Evolutionary conservation across 768 basidiomycete species (phyloP), one percentile per base, ranked within the genome.

Genomic region (Suillus plorans): DNA sequence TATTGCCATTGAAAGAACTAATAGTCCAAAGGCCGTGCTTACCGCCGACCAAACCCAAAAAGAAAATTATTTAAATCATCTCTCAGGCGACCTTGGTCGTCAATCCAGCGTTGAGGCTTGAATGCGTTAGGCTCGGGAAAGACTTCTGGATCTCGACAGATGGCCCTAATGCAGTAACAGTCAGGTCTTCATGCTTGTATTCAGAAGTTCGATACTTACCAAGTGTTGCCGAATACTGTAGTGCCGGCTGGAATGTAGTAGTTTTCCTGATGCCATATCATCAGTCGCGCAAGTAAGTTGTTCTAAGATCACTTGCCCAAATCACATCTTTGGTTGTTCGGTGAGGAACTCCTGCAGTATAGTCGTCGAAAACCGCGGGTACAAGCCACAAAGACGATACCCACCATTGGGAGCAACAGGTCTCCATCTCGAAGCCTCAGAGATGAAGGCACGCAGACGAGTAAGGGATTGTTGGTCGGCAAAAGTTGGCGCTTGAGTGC

Each of bases 1-100:
- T 31, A 31, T 6, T 31, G 31, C 6, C 16, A 52, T 18, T 4
- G 9, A 52, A 52, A 4, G 50, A 52, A 52, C 50, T 1, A 10
- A 18, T 18, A 10, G 16, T 6, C 5, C 16, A 28, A 28, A 31
- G 50, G 8, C 16, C 0, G 25, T 80, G 81, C 2, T 82, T 74
- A 25, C 57, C 63, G 20, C 25, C 91, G 20, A 85, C 60, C 85
- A 85, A 87, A 41, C 85, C 67, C 82, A 78, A 4, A 85, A 84
- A 44, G 82, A 73, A 71, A 88, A 86, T n/a, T 53, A 64, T 64
- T 88, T 83, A 3, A 85, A 84, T 53, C 37, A 10, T 59, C 61
- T 39, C 55, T 31, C 36, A 53, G 37, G n/a, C 6, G 9, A 5
- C 50, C 50, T 31, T 31, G 28, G 18, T 52, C 28, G 5, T 52